Conservation (phyloP, 2,329 filamentous ascomycete genomes). For the Rhytidhysteron rufulum region DNA sequence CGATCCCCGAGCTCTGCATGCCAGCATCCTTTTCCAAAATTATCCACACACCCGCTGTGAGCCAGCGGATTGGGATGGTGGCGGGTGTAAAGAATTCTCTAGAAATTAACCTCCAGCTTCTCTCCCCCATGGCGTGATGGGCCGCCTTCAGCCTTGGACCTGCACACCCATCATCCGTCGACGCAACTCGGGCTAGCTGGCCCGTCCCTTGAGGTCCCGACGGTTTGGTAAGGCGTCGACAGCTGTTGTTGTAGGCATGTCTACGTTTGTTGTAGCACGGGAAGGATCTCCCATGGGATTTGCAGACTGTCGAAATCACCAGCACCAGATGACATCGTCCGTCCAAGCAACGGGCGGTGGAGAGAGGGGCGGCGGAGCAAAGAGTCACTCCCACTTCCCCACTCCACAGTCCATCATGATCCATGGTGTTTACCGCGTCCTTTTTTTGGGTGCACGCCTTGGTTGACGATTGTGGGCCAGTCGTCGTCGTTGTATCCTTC, state of each 20-base stretch:
- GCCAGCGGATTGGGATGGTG: neutral
- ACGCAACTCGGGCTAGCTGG: neutral
- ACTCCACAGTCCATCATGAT: too few species aligned
- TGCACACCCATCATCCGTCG: neutral
- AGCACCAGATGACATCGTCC: too few species aligned
- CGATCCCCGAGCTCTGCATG: neutral
- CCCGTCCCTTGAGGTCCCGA: slow-evolving; percentile 1
- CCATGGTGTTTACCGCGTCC: too few species aligned
- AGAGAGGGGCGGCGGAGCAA: too few species aligned
- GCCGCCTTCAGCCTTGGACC: neutral
- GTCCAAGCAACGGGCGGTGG: too few species aligned
- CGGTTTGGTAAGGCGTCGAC: neutral
- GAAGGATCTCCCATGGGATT: neutral
- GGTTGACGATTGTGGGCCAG: too few species aligned
- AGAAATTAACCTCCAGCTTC: neutral
- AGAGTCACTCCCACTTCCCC: too few species aligned
- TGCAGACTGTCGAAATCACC: too few species aligned
- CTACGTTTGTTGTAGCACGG: neutral
- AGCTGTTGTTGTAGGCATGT: too few species aligned
- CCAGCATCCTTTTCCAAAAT: slow-evolving; percentile 2
- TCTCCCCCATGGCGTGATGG: neutral
- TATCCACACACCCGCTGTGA: slow-evolving; percentile 2
- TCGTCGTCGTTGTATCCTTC: too few species aligned
- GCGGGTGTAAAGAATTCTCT: neutral
- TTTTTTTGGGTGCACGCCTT: too few species aligned